Evolutionary conservation across 768 basidiomycete genomes (phyloP), one percentile per base, ranked within the genome.

Genomic region (Boletus patriciae): DNA sequence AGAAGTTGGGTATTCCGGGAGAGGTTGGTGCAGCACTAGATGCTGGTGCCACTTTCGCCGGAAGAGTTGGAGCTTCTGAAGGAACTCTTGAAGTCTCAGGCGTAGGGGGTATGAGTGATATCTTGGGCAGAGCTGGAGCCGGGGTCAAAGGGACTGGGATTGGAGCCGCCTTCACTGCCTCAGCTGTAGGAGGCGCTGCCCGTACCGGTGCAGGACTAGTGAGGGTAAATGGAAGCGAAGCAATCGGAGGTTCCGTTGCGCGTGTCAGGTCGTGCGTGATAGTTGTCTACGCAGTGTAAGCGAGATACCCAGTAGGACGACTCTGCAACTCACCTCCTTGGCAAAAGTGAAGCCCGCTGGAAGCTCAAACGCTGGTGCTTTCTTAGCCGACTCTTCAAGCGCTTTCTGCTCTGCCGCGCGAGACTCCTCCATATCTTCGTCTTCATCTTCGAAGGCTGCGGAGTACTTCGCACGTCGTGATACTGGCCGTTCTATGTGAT

Each of bases 341-440:
- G 84, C 81, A 62, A 92, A 90, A 43, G 77, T 83, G 70, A 92
- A 91, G 8, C 80, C 83, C 52, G 76, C 70, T 19, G 87, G 83
- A 38, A 85, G 75, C 40, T 84, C 76, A 67, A 87, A 90, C 6
- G 75, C 70, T 2, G 86, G 86, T 11, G 70, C 75, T 57, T 75
- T 80, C 66, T 79, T 81, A 12, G 81, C 78, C 8, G 82, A 81
- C 62, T 83, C 83, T 52, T 86, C 83, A 15, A 84, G 68, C 53
- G 70, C 70, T 43, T 77, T 74, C 38, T 72, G 71, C 55, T 85
- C 83, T 59, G 75, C 76, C 59, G 66, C 69, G 40, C 73, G 72
- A 54, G 74, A 71, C 38, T 75, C 70, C 47, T 78, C 70, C 65
- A 74, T 72, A 46, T 74, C 74, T 33, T 75, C 84, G 27, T 65